Evolutionary conservation across 2,329 filamentous ascomycete genomes (phyloP).

Genomic region (Neopestalotiopsis sp.): DNA sequence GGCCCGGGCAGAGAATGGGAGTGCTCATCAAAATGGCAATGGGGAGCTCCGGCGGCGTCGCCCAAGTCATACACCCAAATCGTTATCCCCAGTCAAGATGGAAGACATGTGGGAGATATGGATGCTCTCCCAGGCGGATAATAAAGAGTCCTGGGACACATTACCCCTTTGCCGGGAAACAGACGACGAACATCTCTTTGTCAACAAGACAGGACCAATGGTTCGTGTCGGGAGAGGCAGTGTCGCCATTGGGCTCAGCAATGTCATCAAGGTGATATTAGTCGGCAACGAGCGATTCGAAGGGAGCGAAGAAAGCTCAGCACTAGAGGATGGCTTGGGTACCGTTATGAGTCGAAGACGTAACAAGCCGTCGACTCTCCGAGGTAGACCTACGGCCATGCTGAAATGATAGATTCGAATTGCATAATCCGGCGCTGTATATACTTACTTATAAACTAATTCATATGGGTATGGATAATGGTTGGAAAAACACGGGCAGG

Average conservation of each 20-base stretch:
- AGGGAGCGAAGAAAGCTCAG: conserved; percentile 33
- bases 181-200: conserved; percentile 61
- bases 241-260: conserved; percentile 73
- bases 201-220: conserved; percentile 70
- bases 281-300: conserved; percentile 71
- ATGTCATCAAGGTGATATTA: conserved; percentile 73
- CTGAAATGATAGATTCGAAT: not conserved
- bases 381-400: conserved; percentile 16
- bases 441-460: conserved; percentile 9
- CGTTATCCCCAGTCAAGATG: not conserved
- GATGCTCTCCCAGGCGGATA: conserved; percentile 53
- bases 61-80: conserved; percentile 18
- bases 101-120: conserved; percentile 58
- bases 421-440: not conserved
- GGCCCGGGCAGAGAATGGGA: conserved; percentile 24
- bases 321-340: conserved; percentile 43
- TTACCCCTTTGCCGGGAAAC: conserved; percentile 47
- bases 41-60: conserved; percentile 37
- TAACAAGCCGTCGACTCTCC: conserved; percentile 34
- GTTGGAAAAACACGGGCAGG: conserved; percentile 3
- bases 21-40: conserved; percentile 22
- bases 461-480: conserved; percentile 8
- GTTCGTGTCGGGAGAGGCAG: conserved; percentile 65
- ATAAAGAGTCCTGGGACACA: conserved; percentile 50
- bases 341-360: conserved; percentile 35